These are phyloP conservation scores for Wickerhamiella australiensis DNA, from an alignment of 805 yeast species.

Conservation along the genomic window DNA sequence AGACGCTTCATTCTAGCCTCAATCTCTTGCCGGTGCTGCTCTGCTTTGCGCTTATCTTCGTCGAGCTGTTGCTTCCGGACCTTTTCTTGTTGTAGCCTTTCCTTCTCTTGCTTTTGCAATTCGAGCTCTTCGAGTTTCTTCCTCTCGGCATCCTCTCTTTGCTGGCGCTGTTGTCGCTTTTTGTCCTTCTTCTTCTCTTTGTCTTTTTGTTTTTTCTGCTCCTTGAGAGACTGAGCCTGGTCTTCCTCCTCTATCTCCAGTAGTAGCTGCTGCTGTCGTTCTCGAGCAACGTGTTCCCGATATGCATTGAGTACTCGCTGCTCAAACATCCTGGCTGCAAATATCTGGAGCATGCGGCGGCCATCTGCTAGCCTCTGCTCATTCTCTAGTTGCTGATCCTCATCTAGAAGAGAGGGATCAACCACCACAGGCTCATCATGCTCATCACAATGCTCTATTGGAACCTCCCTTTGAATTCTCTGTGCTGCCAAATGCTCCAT, in stretches of 20 bases:
- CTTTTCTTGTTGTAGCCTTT: conserved; percentile 16
- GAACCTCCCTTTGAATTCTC: conserved; percentile 31
- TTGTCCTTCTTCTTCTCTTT: conserved; percentile 34
- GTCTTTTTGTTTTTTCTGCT: conserved; percentile 28
- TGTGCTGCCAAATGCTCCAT: conserved; percentile 63
- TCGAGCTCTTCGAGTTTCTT: conserved; percentile 28
- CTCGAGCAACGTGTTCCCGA: conserved; percentile 70
- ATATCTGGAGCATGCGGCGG: conserved; percentile 63
- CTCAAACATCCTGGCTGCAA: conserved; percentile 67
- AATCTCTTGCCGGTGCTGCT: conserved; percentile 23
- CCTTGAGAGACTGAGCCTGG: conserved; percentile 25
- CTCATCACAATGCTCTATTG: conserved; percentile 17
- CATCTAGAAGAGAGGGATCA: conserved; percentile 10
- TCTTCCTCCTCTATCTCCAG: conserved; percentile 28
- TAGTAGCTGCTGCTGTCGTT: conserved; percentile 33
- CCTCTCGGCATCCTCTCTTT: conserved; percentile 32
- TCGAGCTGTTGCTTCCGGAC: conserved; percentile 21
- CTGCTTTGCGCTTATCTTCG: conserved; percentile 23
- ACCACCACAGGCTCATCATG: conserved; percentile 13
- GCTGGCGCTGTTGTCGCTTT: conserved; percentile 30
- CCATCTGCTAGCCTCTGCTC: conserved; percentile 65
- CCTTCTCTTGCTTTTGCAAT: conserved; percentile 21
- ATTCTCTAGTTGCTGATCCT: conserved; percentile 27
- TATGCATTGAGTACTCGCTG: conserved; percentile 63
- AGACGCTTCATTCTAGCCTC: conserved; percentile 27